Evolutionary conservation across 2,329 filamentous ascomycete genomes (phyloP).

Genomic region (Fusarium pilosicola): DNA sequence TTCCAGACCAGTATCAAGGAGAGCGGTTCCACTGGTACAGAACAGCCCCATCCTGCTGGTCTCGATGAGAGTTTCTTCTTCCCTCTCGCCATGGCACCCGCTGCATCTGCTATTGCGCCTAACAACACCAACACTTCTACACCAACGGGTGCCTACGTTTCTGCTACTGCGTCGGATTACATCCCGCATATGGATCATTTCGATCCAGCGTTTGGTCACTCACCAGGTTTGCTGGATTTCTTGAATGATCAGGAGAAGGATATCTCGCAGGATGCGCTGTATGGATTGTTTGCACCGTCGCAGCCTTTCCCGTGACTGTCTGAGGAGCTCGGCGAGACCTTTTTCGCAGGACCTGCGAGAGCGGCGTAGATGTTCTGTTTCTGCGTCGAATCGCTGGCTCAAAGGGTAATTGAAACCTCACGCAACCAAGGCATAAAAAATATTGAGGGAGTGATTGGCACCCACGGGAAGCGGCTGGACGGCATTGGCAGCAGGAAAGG

Average conservation of each 20-base stretch:
- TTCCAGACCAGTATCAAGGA: slow-evolving; percentile 46
- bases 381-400: slow-evolving; percentile 1
- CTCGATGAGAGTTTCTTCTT: slow-evolving; percentile 48
- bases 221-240: slow-evolving; percentile 43
- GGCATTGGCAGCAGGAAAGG: not conserved
- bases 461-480: not conserved
- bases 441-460: accelerated
- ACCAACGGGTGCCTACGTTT: slow-evolving; percentile 35
- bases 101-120: slow-evolving; percentile 10
- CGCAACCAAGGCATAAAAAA: not conserved
- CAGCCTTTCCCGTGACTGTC: slow-evolving; percentile 44
- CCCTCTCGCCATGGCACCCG: slow-evolving; percentile 41
- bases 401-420: not conserved
- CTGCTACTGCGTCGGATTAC: slow-evolving; percentile 28
- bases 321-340: slow-evolving; percentile 33
- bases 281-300: slow-evolving; percentile 46
- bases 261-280: slow-evolving; percentile 47
- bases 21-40: slow-evolving; percentile 31
- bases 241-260: slow-evolving; percentile 47
- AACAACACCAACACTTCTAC: slow-evolving; percentile 11
- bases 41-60: slow-evolving; percentile 36
- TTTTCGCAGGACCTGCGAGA: slow-evolving; percentile 22
- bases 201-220: slow-evolving; percentile 39
- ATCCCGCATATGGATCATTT: slow-evolving; percentile 41
- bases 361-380: slow-evolving; percentile 10